A percentile compares a stretch with the other conserved stretches of the same genome.
These are phyloP conservation scores for Tetrapyrgos nigripes DNA, from an alignment of 1,284 basidiomycete genomes.

Conservation along the genomic window DNA sequence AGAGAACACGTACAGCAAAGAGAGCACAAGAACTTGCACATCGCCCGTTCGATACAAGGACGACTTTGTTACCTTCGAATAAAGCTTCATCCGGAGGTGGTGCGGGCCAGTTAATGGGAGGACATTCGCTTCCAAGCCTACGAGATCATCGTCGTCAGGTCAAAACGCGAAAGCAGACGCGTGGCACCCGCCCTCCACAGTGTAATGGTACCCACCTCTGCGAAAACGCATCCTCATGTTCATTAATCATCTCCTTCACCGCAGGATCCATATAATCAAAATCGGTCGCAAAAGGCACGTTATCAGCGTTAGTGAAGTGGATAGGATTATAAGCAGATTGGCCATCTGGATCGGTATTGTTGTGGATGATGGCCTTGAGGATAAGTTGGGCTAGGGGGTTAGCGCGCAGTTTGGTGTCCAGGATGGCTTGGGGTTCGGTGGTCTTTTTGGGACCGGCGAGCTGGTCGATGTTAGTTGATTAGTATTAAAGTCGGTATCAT, in stretches of 20 bases:
- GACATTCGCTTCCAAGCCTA: conserved; percentile 65
- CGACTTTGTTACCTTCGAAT: conserved; percentile 58
- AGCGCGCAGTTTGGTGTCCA: conserved; percentile 60
- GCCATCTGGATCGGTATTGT: conserved; percentile 51
- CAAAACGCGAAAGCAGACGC: too few species aligned
- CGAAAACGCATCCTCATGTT: conserved; percentile 53
- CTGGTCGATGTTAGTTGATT: too few species aligned
- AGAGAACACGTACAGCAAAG: conserved; percentile 57
- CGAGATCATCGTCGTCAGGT: too few species aligned
- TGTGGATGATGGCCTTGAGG: conserved; percentile 44
- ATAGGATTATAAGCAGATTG: conserved; percentile 56
- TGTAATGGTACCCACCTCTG: conserved; percentile 39
- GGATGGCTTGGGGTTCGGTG: conserved; percentile 63
- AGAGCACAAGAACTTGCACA: conserved; percentile 64
- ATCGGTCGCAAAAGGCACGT: conserved; percentile 47
- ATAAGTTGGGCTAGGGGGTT: conserved; percentile 57
- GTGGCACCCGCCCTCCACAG: not conserved
- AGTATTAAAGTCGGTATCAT: not conserved
- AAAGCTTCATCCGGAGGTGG: conserved; percentile 49
- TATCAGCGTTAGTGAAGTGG: conserved; percentile 56
- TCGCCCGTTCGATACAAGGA: conserved; percentile 62
- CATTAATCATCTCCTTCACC: conserved; percentile 51
- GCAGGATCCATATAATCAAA: conserved; percentile 54
- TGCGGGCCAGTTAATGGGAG: conserved; percentile 47
- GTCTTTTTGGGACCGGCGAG: too few species aligned